Conservation (phyloP, 2,329 filamentous ascomycete species). For the Paecilomyces dactylethromorphus region DNA sequence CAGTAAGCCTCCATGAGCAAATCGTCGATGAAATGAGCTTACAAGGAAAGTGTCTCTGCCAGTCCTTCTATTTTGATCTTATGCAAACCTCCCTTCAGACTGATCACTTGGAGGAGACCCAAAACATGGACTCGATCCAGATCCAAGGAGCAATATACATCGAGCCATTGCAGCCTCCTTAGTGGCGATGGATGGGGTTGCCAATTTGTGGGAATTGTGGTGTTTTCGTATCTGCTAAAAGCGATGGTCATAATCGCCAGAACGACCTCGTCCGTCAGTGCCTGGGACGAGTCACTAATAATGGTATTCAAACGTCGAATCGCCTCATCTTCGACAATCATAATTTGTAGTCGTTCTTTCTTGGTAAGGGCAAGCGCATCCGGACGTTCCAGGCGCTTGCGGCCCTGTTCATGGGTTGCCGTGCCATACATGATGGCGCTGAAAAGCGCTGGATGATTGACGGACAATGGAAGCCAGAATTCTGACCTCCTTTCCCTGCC, state of each 20-base stretch:
- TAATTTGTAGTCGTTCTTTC: constrained; percentile 7
- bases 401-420: constrained; percentile 7
- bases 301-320: constrained; percentile 16
- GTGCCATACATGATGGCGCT: constrained; percentile 8
- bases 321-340: constrained; percentile 11
- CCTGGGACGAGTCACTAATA: constrained; percentile 9
- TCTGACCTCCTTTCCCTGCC: constrained; percentile 2
- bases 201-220: constrained; percentile 5
- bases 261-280: constrained; percentile 16
- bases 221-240: constrained; percentile 14
- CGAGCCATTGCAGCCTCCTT: constrained; percentile 14
- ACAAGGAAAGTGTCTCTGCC: constrained; percentile 15
- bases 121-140: constrained; percentile 15
- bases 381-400: constrained; percentile 6
- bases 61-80: constrained; percentile 14
- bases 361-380: constrained; percentile 4
- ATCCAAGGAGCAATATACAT: constrained; percentile 15
- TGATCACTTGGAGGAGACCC: constrained; percentile 16
- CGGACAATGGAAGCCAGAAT: constrained; percentile 5
- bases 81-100: constrained; percentile 15
- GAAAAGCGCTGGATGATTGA: constrained; percentile 5
- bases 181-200: constrained; percentile 14
- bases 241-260: constrained; percentile 16
- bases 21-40: background rate
- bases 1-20: background rate